These are phyloP conservation scores for Tolypocladium pustulatum DNA, from an alignment of 2,329 filamentous ascomycete genomes.

Conservation along the genomic window DNA sequence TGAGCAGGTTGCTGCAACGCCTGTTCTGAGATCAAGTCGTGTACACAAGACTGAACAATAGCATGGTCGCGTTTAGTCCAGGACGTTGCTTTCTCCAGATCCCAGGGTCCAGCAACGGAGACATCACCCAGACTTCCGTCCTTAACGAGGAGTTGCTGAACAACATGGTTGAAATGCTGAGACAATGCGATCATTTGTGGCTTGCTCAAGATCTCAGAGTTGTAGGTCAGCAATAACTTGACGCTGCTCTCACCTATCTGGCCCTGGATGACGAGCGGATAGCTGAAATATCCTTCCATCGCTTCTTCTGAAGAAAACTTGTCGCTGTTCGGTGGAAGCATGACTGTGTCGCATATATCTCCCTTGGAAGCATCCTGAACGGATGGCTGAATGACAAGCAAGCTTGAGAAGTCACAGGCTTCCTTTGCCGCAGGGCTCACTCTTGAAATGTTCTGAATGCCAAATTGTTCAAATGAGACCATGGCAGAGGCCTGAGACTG, in stretches of 20 bases:
- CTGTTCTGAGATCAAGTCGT: neutral
- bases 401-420: constrained; percentile 15
- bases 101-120: neutral
- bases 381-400: neutral
- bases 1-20: neutral
- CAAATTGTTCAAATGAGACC: constrained; percentile 4
- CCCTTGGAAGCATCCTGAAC: neutral
- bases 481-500: neutral
- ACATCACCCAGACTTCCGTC: neutral
- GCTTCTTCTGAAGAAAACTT: neutral
- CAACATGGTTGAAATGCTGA: neutral
- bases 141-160: neutral
- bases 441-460: constrained; percentile 27
- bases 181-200: neutral
- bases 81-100: neutral
- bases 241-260: neutral
- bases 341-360: neutral
- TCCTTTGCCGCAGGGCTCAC: constrained; percentile 25
- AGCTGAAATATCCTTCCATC: neutral
- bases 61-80: neutral
- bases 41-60: neutral
- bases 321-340: neutral
- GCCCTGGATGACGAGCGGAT: neutral
- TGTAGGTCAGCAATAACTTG: neutral
- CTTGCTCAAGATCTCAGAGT: neutral